Percentiles rank a stretch among this genome's conserved stretches.
Evolutionary conservation across 306 rosid genomes (phyloP).

Genomic region (Dalbergia oliveri): DNA sequence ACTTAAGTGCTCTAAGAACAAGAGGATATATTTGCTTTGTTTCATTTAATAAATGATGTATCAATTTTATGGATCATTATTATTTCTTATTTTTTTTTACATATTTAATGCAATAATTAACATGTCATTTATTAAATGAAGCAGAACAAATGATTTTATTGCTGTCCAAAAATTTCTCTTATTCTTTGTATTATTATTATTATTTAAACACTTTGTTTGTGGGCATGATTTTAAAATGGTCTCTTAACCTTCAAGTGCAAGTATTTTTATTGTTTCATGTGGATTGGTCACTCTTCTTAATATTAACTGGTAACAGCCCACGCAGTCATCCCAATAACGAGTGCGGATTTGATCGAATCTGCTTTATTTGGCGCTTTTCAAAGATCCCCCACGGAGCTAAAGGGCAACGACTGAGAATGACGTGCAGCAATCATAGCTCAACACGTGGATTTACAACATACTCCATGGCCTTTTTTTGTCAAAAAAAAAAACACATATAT

Average conservation of each 20-base stretch:
- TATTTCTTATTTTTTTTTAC: too few relatives aligned
- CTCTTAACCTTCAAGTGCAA: background rate
- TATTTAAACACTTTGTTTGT: too few relatives aligned
- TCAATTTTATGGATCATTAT: too few relatives aligned
- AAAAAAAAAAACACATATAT: background rate
- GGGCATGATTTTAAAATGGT: too few relatives aligned
- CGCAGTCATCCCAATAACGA: conserved; percentile 8
- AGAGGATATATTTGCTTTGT: too few relatives aligned
- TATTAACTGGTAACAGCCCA: conserved; percentile 12
- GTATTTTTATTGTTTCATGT: background rate
- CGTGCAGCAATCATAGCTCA: conserved; percentile 23
- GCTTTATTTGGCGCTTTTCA: conserved; percentile 45
- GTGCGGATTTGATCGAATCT: conserved; percentile 52
- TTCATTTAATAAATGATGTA: too few relatives aligned
- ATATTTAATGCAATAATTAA: too few relatives aligned
- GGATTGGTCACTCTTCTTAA: background rate
- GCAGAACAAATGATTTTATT: too few relatives aligned
- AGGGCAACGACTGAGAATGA: background rate
- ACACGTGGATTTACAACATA: conserved; percentile 22
- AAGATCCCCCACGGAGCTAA: conserved; percentile 19
- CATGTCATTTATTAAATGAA: too few relatives aligned
- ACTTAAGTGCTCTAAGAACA: too few relatives aligned
- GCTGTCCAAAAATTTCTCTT: too few relatives aligned
- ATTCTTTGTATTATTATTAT: too few relatives aligned
- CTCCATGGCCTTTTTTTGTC: background rate